Percentiles rank a stretch among this genome's conserved stretches.
These are phyloP conservation scores for Cyclotella cryptica DNA, from an alignment of 108 stramenopile species.

Conservation along the genomic window DNA sequence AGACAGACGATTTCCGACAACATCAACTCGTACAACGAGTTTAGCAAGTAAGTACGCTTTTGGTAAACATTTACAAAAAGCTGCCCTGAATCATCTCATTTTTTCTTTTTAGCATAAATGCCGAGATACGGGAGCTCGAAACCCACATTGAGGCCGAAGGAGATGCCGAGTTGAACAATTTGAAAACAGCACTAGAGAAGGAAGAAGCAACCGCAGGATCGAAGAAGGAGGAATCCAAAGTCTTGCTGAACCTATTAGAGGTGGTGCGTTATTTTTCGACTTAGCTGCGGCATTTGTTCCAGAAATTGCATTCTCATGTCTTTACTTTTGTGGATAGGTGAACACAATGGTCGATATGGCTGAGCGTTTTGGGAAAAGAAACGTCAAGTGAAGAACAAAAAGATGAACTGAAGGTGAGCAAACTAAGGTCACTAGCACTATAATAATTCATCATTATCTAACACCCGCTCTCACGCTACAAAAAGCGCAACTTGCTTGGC, in stretches of 20 bases:
- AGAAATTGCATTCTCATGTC: not conserved
- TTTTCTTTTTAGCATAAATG: constrained; percentile 27
- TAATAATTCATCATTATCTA: too few relatives aligned
- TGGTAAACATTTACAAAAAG: constrained; percentile 7
- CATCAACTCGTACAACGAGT: constrained; percentile 27
- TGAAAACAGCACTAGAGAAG: constrained; percentile 46
- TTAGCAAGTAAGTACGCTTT: constrained; percentile 12
- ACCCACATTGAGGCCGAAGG: constrained; percentile 49
- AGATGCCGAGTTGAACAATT: constrained; percentile 31
- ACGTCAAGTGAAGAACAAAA: constrained; percentile 65
- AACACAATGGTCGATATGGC: constrained; percentile 51
- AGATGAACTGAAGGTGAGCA: constrained; percentile 36
- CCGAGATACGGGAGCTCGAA: constrained; percentile 65
- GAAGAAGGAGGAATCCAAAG: constrained; percentile 41
- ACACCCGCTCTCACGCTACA: not conserved
- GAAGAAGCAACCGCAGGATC: constrained; percentile 28
- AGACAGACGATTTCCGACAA: constrained; percentile 19
- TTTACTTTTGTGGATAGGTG: constrained; percentile 9
- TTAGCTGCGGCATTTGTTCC: not conserved
- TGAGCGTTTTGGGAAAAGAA: constrained; percentile 60
- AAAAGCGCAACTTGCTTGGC: constrained; percentile 11
- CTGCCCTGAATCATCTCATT: not conserved
- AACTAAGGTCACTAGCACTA: too few relatives aligned
- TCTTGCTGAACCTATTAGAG: constrained; percentile 58
- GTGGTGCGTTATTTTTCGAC: constrained; percentile 12